A percentile compares a stretch with the other conserved stretches of the same genome.
phyloP scores from a whole-genome alignment of 2,329 filamentous ascomycete species.

The Sporothrix globosa region DNA sequence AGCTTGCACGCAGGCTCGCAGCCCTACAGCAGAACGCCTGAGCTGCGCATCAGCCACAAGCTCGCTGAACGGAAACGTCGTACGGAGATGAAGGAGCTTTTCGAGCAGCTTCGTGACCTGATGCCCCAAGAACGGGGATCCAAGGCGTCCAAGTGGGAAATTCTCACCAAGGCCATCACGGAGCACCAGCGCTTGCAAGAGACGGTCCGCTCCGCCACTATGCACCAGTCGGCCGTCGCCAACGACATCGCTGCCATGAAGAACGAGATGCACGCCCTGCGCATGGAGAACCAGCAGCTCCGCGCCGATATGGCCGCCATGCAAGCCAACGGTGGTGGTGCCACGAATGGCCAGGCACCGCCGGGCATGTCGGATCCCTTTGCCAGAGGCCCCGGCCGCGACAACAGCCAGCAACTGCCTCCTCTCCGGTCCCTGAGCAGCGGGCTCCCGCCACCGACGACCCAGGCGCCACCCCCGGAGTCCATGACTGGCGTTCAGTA shows the following conservation, averaged over 20 bases:
- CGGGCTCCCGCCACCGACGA: constrained; percentile 41
- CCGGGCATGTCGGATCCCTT: constrained; percentile 38
- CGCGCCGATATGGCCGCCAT: constrained; percentile 44
- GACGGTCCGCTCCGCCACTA: constrained; percentile 51
- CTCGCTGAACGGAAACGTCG: constrained; percentile 80
- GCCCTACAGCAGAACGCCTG: constrained; percentile 81
- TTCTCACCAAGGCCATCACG: constrained; percentile 73
- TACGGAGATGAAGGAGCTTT: constrained; percentile 87
- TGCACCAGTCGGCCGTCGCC: constrained; percentile 49
- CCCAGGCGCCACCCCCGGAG: constrained; percentile 48
- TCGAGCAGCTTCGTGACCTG: constrained; percentile 76
- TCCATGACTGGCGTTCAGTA: constrained; percentile 71
- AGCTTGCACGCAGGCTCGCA: constrained; percentile 61
- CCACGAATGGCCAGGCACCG: constrained; percentile 26
- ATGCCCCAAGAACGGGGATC: constrained; percentile 80
- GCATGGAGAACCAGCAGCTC: constrained; percentile 55
- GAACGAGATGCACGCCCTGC: constrained; percentile 53
- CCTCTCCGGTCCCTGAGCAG: constrained; percentile 59
- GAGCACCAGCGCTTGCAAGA: constrained; percentile 62
- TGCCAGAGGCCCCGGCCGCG: constrained; percentile 43
- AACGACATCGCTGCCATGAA: constrained; percentile 55
- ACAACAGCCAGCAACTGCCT: constrained; percentile 53
- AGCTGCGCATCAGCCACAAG: constrained; percentile 82
- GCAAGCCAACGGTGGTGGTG: constrained; percentile 37
- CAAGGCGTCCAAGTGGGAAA: constrained; percentile 90